phyloP scores from a whole-genome alignment of 75 land plant genomes.

The Ceratopteris richardii region DNA sequence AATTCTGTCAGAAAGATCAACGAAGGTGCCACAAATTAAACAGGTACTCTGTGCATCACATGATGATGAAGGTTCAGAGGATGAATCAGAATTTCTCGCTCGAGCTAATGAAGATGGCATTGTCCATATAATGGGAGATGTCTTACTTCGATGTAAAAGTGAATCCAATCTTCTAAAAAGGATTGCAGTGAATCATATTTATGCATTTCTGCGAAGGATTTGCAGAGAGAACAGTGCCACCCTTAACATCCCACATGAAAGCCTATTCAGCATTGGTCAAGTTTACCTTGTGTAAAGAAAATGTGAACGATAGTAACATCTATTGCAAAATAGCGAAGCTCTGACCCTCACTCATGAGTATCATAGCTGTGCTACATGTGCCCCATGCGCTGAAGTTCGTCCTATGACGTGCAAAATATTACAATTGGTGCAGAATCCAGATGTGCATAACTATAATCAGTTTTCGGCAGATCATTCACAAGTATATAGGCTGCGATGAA shows the following conservation, averaged over 20 bases:
- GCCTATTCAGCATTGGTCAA: constrained; percentile 75
- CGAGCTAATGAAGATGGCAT: constrained; percentile 64
- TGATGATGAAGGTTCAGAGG: constrained; percentile 20
- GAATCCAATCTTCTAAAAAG: constrained; percentile 52
- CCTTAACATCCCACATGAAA: constrained; percentile 79
- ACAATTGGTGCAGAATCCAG: too few relatives aligned
- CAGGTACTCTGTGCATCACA: neutral
- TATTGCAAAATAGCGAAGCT: too few relatives aligned
- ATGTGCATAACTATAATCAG: too few relatives aligned
- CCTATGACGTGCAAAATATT: too few relatives aligned
- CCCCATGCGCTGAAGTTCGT: too few relatives aligned
- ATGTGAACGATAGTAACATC: too few relatives aligned
- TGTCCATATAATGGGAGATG: constrained; percentile 84
- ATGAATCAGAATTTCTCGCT: constrained; percentile 55
- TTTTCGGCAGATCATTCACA: too few relatives aligned
- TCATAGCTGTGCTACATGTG: too few relatives aligned
- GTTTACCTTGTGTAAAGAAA: constrained; percentile 52
- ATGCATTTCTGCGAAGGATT: constrained; percentile 69
- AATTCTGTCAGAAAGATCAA: constrained; percentile 2
- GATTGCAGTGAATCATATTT: constrained; percentile 59
- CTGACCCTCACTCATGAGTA: neutral
- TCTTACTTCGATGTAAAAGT: constrained; percentile 55
- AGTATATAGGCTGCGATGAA: too few relatives aligned
- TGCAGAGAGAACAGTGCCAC: constrained; percentile 78
- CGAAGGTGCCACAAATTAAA: neutral